phyloP scores from a whole-genome alignment of 495 filamentous ascomycete species.

The Neurospora hispaniola region DNA sequence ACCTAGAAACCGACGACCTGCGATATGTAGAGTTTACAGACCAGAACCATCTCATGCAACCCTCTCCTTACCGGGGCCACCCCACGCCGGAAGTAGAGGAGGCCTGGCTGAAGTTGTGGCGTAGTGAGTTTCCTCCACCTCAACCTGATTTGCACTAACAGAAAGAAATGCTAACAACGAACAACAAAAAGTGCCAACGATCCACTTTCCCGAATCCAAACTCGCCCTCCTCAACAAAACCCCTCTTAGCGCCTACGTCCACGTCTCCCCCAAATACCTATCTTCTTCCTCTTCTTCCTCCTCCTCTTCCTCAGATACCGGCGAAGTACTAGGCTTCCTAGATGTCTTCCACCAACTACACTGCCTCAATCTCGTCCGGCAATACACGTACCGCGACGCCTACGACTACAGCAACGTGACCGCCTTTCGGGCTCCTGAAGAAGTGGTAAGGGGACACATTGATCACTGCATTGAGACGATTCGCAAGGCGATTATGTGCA shows the following conservation, averaged over 20 bases:
- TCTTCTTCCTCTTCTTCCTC: no score
- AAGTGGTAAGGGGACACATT: background rate
- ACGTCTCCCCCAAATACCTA: background rate
- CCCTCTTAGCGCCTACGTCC: background rate
- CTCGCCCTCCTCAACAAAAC: background rate
- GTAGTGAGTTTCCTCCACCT: background rate
- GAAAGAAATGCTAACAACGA: no score
- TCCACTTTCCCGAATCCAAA: background rate
- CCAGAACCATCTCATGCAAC: background rate
- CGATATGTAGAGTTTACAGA: background rate
- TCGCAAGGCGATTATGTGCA: background rate
- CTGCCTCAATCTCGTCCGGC: background rate
- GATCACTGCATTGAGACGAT: slow-evolving; percentile 3
- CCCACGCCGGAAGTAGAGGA: background rate
- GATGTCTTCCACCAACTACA: background rate
- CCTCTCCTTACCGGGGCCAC: background rate
- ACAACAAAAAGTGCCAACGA: background rate
- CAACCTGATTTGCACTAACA: no score
- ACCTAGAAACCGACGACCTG: background rate
- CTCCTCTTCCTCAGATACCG: no score
- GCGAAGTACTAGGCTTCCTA: background rate
- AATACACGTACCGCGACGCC: background rate
- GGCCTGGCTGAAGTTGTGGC: background rate
- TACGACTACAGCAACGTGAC: slow-evolving; percentile 3
- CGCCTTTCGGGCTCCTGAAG: background rate